Base-by-base conservation (phyloP, 805 yeast genomes). In the Schizosaccharomyces japonicus region DNA sequence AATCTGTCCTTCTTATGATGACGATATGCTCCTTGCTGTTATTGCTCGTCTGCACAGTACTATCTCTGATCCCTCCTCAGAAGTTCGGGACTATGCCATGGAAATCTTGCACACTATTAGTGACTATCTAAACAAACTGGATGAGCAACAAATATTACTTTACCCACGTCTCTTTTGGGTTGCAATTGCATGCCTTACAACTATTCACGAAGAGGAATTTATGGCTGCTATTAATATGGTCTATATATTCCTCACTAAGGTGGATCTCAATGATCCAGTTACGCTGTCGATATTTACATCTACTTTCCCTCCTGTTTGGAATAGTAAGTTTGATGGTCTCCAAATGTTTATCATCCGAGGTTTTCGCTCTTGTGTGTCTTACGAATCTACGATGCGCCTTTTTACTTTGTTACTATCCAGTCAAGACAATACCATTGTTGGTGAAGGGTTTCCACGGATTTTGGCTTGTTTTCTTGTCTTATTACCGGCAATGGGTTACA, bases 161-260 rank as follows among this genome's bases (percentile, higher is more conserved):
- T 83, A 78, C 60, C 96, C 98, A 0, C 95, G 85, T 57, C 63
- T 92, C 34, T 90, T 87, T 58, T 90, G 99, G 99, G 78, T 85
- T 0, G 73, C 85, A 30, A 90, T 84, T 11, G 98, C 96, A 0
- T 79, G 95, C 54, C 63, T 90, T 52, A 78, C 78, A 50, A 82
- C 95, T 0, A 71, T 84, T 27, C 94, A 85, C 55, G 96, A 92
- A 58, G 84, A 78, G 54, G 98, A 90, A 57, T 92, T 80, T 56
- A 73, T 84, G 47, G 96, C 92, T 56, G 80, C 80, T 0, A 65
- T 90, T 26, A 79, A 93, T 0, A 76, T 90, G 3, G 31, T 28
- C 8, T 42, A 15, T 17, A 63, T 87, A 55, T 73, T 81, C 27
- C 84, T 82, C 55, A 78, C 85, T 55, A 72, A 90, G 8, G 81